Conservation (phyloP, 2,329 filamentous ascomycete species). For the Periconia sp. region DNA sequence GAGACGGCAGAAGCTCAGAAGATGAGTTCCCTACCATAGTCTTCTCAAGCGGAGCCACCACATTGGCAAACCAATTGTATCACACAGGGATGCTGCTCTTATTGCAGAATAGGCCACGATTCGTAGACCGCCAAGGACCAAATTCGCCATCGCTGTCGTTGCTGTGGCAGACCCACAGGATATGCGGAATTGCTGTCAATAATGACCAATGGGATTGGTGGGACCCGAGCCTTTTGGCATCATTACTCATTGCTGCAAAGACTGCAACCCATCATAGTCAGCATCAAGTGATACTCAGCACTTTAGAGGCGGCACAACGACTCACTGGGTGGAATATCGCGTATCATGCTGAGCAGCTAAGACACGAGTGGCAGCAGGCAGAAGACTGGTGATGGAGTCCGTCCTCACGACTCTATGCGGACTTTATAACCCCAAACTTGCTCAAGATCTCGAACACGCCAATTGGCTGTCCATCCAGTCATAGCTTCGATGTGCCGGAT, state of each 20-base stretch:
- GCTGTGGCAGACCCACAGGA: constrained; percentile 57
- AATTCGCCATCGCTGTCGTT: constrained; percentile 47
- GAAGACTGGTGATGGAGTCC: constrained; percentile 22
- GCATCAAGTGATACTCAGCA: constrained; percentile 50
- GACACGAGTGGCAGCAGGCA: constrained; percentile 26
- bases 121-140: constrained; percentile 43
- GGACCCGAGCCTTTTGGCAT: constrained; percentile 57
- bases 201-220: constrained; percentile 55
- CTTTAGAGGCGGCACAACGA: constrained; percentile 45
- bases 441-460: constrained; percentile 61
- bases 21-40: constrained; percentile 51
- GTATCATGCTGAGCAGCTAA: constrained; percentile 19
- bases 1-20: constrained; percentile 23
- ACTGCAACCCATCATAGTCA: constrained; percentile 58
- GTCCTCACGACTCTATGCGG: constrained; percentile 10
- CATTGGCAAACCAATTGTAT: constrained; percentile 61
- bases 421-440: constrained; percentile 36
- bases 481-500: constrained; percentile 59
- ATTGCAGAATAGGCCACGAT: constrained; percentile 58
- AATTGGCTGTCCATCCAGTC: constrained; percentile 61
- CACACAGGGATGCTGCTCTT: constrained; percentile 62
- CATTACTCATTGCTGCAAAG: constrained; percentile 53
- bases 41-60: constrained; percentile 53
- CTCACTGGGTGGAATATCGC: constrained; percentile 52
- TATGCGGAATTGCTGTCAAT: constrained; percentile 58